These are phyloP conservation scores for Magnolia kwangsiensis DNA, from an alignment of 164 flowering plant species.

Conservation along the genomic window DNA sequence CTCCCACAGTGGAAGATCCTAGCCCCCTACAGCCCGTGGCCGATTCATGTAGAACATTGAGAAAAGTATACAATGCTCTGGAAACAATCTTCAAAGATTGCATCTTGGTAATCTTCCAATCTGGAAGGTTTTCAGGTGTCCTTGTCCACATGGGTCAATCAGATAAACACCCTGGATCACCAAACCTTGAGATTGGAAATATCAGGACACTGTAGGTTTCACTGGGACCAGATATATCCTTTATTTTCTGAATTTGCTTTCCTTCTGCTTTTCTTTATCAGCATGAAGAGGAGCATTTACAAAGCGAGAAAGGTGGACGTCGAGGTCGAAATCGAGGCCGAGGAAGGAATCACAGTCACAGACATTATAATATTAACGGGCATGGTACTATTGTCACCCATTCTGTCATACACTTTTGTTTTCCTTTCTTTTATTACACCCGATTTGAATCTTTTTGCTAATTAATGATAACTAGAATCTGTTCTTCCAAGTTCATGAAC, in stretches of 20 bases:
- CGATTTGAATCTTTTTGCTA: not conserved
- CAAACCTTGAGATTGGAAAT: not conserved
- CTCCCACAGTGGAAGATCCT: too few species aligned
- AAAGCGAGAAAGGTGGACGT: conserved; percentile 51
- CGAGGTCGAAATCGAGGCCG: conserved; percentile 49
- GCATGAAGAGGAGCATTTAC: conserved; percentile 42
- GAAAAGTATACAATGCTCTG: not conserved
- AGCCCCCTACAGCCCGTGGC: too few species aligned
- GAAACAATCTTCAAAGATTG: not conserved
- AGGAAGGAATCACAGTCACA: conserved; percentile 35
- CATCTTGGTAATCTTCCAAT: not conserved
- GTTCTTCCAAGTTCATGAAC: not conserved
- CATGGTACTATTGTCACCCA: conserved; percentile 33
- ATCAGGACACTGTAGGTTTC: not conserved
- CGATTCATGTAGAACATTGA: not conserved
- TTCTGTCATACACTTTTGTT: not conserved
- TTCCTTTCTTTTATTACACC: not conserved
- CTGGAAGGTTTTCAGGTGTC: not conserved
- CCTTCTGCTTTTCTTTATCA: not conserved
- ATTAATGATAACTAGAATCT: not conserved
- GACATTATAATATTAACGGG: conserved; percentile 38
- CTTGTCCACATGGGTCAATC: not conserved
- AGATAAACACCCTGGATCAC: not conserved
- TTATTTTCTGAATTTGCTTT: not conserved
- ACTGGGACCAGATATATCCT: not conserved